phyloP scores from a whole-genome alignment of 352 stramenopile genomes.

The Pilasporangium apinafurcum region DNA sequence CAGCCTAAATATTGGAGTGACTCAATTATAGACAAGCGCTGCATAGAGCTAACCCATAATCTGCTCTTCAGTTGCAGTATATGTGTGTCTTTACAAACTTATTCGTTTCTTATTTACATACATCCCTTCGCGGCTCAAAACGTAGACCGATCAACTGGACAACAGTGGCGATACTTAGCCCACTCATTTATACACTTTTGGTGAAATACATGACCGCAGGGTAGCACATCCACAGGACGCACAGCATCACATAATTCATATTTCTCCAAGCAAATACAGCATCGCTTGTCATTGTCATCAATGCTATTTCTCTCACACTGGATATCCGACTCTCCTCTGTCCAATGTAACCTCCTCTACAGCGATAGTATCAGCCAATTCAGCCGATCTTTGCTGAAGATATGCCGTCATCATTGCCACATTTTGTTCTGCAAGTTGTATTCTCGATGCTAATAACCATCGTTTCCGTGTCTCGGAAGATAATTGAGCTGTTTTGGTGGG shows the following conservation, averaged over 20 bases:
- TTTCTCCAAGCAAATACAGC: slow-evolving; percentile 25
- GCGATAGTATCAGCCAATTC: no score
- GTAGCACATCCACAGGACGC: slow-evolving; percentile 5
- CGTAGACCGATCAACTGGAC: slow-evolving; percentile 20
- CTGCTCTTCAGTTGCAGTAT: no score
- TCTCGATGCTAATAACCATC: background rate
- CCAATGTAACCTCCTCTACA: no score
- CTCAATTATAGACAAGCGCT: background rate
- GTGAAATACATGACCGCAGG: slow-evolving; percentile 27
- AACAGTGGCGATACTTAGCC: slow-evolving; percentile 16
- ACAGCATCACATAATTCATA: background rate
- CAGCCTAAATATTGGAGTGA: no score
- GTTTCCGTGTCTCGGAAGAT: no score
- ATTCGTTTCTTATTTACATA: no score
- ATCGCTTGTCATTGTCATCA: background rate
- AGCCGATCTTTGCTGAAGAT: slow-evolving; percentile 1
- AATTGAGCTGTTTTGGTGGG: no score
- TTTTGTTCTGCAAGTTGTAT: slow-evolving; percentile 7
- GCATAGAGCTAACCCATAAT: background rate
- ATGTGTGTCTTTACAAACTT: no score
- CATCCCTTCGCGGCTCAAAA: no score
- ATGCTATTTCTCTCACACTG: no score
- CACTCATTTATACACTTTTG: slow-evolving; percentile 17
- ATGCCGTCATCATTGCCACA: slow-evolving; percentile 5
- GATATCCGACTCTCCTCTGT: no score